These are phyloP conservation scores for Allomyces macrogynus DNA, from an alignment of 192 early-diverging fungal species.

Conservation along the genomic window DNA sequence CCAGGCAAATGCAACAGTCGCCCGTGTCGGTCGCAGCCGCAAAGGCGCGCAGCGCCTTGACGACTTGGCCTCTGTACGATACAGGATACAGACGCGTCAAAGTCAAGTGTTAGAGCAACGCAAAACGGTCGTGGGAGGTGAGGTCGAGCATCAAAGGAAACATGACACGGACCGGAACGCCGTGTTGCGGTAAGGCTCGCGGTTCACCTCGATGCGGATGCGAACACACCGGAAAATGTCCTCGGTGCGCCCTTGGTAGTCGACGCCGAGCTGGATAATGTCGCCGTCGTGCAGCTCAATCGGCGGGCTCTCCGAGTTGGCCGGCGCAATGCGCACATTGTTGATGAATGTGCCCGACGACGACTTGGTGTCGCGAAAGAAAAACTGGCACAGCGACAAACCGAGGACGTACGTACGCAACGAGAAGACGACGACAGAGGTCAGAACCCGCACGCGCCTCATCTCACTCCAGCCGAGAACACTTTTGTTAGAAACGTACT, in stretches of 20 bases:
- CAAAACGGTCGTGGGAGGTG: conserved; percentile 18
- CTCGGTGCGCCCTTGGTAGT: conserved; percentile 81
- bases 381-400: conserved; percentile 35
- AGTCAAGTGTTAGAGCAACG: conserved; percentile 24
- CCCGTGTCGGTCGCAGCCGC: conserved; percentile 18
- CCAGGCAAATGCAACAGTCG: conserved; percentile 85
- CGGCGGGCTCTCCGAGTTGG: conserved; percentile 62
- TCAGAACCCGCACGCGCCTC: not conserved
- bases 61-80: not conserved
- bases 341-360: conserved; percentile 98
- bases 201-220: conserved; percentile 60
- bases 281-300: conserved; percentile 72
- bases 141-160: conserved; percentile 1
- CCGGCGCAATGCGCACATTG: conserved; percentile 73
- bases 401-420: not conserved
- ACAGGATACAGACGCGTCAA: conserved; percentile 13
- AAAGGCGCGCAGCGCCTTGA: conserved; percentile 17
- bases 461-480: not conserved
- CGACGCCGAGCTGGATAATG: conserved; percentile 86
- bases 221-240: conserved; percentile 88
- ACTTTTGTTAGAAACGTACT: conserved; percentile 5
- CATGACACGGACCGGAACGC: conserved; percentile 28
- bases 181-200: conserved; percentile 41
- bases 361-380: conserved; percentile 79
- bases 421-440: no score